Percentiles rank a stretch among this genome's conserved stretches.
Evolutionary conservation across 352 stramenopile genomes (phyloP).

Genomic region (Phytophthora ramorum): DNA sequence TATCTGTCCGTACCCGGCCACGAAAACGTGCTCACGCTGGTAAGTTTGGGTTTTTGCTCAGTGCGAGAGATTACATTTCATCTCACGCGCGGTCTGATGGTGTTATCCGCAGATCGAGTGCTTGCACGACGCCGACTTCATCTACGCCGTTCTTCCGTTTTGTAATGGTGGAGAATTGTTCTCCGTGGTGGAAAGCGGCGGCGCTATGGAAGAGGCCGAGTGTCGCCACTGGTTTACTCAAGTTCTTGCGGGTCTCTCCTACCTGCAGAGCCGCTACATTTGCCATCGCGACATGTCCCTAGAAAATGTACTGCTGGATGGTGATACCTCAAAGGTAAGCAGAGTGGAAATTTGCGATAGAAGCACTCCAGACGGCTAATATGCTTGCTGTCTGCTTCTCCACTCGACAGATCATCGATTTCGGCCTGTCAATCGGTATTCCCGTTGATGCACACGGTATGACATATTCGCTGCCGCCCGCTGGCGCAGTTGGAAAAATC

Average conservation of each 20-base stretch:
- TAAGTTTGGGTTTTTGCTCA: constrained; percentile 27
- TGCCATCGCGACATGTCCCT: constrained; percentile 90
- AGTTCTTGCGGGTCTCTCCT: constrained; percentile 80
- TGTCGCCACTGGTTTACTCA: constrained; percentile 88
- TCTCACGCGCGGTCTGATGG: background rate
- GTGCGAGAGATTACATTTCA: background rate
- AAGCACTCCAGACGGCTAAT: background rate
- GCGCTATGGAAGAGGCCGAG: constrained; percentile 78
- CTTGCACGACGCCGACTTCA: constrained; percentile 84
- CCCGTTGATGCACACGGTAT: constrained; percentile 84
- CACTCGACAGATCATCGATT: constrained; percentile 80
- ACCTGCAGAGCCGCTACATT: constrained; percentile 86
- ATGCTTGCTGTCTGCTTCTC: background rate
- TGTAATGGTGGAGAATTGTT: constrained; percentile 88
- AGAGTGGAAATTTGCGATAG: background rate
- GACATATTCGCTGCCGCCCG: constrained; percentile 85
- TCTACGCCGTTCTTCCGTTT: constrained; percentile 87
- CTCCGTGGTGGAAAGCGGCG: constrained; percentile 82
- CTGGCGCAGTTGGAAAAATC: constrained; percentile 87
- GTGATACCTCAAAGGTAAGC: constrained; percentile 80
- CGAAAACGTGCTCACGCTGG: constrained; percentile 84
- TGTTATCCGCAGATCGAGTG: constrained; percentile 66
- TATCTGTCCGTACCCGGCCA: constrained; percentile 83
- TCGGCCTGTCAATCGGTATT: constrained; percentile 86
- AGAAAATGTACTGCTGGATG: constrained; percentile 87